Base-by-base conservation (phyloP, 345 rosid genomes). In the Passiflora organensis region DNA sequence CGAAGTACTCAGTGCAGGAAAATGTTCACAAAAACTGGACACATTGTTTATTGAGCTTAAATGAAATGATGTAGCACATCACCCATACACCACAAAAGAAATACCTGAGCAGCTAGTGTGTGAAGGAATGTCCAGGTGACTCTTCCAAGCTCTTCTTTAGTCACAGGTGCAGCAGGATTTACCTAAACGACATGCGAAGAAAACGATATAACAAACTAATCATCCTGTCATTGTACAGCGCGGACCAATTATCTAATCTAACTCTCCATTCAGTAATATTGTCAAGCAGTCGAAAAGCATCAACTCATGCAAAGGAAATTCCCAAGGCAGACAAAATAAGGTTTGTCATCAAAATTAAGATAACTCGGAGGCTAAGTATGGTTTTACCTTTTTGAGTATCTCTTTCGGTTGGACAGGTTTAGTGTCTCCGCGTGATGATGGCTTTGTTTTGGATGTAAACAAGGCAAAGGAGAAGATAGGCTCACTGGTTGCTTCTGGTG, bases 111-210 rank as follows among this genome's bases (percentile, higher is more conserved):
- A 53, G 80, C 95, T 57, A 93, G 89, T 56, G 95, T 86, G 78
- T 89, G 99, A 38, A 89, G 87, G 77, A 89, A 89, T 34, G 94
- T 89, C 99, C 99, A 93, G 17, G 96, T 89, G 65, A 86, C 79
- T 72, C 86, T 89, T 47, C 96, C 99, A 42, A 93, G 96, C 42
- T 89, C 99, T 62, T 82, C 91, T 73, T 86, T 89, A 32, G 89
- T 82, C 60, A 89, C 87, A 52, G 97, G 94, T 18, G 80, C 96
- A 55, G 81, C 63, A 59, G 74, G 21, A 51, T 74, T 80, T 49
- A 63, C 78, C 95, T 80, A 68, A 63, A 12, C 2, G 32, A 2
- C 46, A 10, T 12, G 6, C 0, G 17, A 11, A 59, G 48, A 37
- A 24, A 24, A 14, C 4, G 11, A 11, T 5, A 13, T 28, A 20